Base-by-base conservation (phyloP, 1,139 yeast species). In the Pichia sp. region DNA sequence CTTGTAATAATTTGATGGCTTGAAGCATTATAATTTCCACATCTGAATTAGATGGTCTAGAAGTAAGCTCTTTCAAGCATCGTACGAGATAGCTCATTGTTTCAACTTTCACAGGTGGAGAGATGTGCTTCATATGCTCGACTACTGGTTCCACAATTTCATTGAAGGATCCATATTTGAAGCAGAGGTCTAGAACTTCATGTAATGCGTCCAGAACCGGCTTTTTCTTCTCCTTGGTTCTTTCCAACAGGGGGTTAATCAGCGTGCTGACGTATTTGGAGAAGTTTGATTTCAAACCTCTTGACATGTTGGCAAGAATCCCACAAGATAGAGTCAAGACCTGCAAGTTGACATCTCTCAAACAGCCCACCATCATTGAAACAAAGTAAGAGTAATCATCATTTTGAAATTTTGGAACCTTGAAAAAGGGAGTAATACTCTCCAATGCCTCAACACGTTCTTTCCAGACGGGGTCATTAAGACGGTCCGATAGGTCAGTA, bases 261-360 rank as follows among this genome's bases (percentile, higher is more conserved):
- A 86, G 67, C 1, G 69, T 51, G 0, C 65, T 45, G 32, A 69
- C 69, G 55, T 85, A 86, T 45, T 63, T 66, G 32, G 65, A 64
- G 59, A 83, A 79, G 21, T 64, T 58, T 2, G 53, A 47, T 34
- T 81, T 70, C 34, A 88, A 64, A 1, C 94, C 96, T 28, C 67
- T 69, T 1, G 86, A 84, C 27, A 91, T 56, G 30, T 62, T 61
- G 39, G 72, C 76, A 16, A 81, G 63, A 39, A 85, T 74, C 40
- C 76, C 74, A 2, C 95, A 83, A 0, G 96, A 88, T 27, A 81
- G 55, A 21, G 82, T 80, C 0, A 86, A 96, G 12, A 85, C 95
- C 57, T 82, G 91, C 37, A 88, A 70, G 55, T 93, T 93, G 3
- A 93, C 94, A 62, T 91, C 99, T 52, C 78, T 83, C 60, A 88